Percentiles rank a stretch among this genome's conserved stretches.
Conservation (phyloP, 2,329 filamentous ascomycete species). For the Trichoderma guizhouense region DNA sequence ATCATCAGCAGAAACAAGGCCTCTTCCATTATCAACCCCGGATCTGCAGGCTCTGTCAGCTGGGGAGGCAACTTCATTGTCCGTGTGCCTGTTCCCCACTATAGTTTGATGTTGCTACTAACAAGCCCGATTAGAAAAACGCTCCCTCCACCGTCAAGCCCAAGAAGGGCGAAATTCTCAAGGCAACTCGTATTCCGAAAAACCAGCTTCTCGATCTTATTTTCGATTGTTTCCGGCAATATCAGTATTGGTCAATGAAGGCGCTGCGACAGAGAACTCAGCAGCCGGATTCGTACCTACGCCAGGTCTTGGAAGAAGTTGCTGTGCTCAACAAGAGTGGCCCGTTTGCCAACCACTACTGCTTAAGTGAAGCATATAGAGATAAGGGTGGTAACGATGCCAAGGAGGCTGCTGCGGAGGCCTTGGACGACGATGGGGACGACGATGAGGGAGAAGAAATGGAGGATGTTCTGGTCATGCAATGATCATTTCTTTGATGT, state of each 20-base stretch:
- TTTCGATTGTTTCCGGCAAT: constrained; percentile 77
- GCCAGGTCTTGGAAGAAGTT: constrained; percentile 77
- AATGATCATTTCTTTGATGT: not conserved
- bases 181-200: constrained; percentile 85
- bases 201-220: constrained; percentile 84
- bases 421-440: constrained; percentile 62
- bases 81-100: constrained; percentile 30
- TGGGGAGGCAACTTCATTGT: constrained; percentile 55
- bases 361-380: constrained; percentile 60
- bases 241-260: constrained; percentile 93
- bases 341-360: constrained; percentile 81
- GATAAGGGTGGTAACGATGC: constrained; percentile 40
- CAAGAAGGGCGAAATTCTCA: constrained; percentile 67
- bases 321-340: constrained; percentile 80
- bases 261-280: constrained; percentile 71
- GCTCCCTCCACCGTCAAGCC: constrained; percentile 48
- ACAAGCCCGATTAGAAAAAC: constrained; percentile 48
- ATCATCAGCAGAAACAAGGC: constrained; percentile 50
- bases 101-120: constrained; percentile 5
- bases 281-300: constrained; percentile 92
- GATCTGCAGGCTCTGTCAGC: constrained; percentile 37
- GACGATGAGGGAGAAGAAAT: constrained; percentile 69
- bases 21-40: constrained; percentile 55
- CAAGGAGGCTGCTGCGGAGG: constrained; percentile 54
- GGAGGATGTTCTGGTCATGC: constrained; percentile 63